phyloP scores from a whole-genome alignment of 257 asterid genomes.

The Solanum paucissectum region DNA sequence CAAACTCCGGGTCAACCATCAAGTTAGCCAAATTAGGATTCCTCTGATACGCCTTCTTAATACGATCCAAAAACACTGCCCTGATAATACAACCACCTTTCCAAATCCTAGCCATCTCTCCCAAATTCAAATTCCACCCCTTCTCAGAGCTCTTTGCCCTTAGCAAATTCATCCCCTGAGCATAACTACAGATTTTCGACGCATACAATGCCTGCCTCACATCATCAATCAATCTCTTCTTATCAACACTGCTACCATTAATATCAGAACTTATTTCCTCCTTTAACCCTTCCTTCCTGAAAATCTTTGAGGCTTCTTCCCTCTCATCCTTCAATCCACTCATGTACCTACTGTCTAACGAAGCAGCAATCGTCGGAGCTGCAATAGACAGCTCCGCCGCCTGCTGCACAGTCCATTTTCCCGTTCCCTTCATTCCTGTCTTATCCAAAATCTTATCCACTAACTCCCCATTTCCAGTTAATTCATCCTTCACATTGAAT shows the following conservation, averaged over 20 bases:
- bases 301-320: constrained; percentile 45
- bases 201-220: constrained; percentile 95
- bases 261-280: constrained; percentile 27
- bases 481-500: constrained; percentile 53
- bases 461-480: constrained; percentile 41
- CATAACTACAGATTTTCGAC: constrained; percentile 87
- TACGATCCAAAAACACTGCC: constrained; percentile 90
- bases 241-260: constrained; percentile 35
- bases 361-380: constrained; percentile 89
- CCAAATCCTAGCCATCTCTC: constrained; percentile 90
- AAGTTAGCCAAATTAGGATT: constrained; percentile 62
- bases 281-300: constrained; percentile 46
- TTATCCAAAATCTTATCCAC: constrained; percentile 87
- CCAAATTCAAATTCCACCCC: constrained; percentile 81
- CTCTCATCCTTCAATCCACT: constrained; percentile 91
- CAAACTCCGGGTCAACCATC: constrained; percentile 81
- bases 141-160: constrained; percentile 80
- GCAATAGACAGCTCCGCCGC: constrained; percentile 91
- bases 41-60: constrained; percentile 83
- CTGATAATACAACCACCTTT: constrained; percentile 93
- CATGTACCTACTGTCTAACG: constrained; percentile 64
- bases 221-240: constrained; percentile 74
- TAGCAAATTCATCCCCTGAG: constrained; percentile 91
- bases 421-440: constrained; percentile 84
- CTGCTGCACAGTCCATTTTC: constrained; percentile 97